Evolutionary conservation across 2,329 filamentous ascomycete genomes (phyloP).

Genomic region (Tolypocladium endophyticum): DNA sequence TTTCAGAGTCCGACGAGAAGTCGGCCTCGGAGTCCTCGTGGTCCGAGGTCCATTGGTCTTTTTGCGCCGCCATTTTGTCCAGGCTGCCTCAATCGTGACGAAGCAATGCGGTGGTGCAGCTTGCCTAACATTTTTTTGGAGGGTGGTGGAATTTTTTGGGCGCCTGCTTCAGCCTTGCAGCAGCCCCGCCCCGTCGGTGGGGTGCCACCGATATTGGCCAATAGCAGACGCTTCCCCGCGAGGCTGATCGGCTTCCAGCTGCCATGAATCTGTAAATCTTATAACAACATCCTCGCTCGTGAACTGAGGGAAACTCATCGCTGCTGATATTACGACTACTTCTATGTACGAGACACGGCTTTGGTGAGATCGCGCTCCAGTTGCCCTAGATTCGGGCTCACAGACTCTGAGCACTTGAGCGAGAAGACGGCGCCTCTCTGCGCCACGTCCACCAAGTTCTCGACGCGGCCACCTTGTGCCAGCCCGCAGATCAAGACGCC

Average conservation of each 20-base stretch:
- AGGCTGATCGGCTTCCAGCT: neutral
- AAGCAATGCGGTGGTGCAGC: neutral
- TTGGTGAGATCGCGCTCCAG: constrained; percentile 29
- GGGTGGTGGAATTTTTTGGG: constrained; percentile 19
- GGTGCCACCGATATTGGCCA: neutral
- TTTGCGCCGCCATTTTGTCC: constrained; percentile 20
- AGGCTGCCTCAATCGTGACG: neutral
- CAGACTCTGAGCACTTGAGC: constrained; percentile 63
- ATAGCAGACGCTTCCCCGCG: neutral
- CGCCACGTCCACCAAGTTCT: constrained; percentile 64
- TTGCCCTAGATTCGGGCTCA: constrained; percentile 46
- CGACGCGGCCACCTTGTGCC: constrained; percentile 43
- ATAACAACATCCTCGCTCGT: neutral
- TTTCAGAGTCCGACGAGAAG: constrained; percentile 15
- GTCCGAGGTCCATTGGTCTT: constrained; percentile 16
- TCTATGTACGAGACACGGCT: constrained; percentile 7
- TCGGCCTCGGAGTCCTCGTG: constrained; percentile 18
- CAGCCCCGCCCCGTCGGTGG: neutral
- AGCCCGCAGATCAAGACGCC: constrained; percentile 76
- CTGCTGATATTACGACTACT: neutral
- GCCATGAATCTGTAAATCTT: neutral
- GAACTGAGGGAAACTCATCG: neutral
- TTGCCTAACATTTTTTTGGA: constrained; percentile 10
- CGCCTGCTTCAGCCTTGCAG: constrained; percentile 18
- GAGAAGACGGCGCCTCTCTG: constrained; percentile 75